Percentiles rank a stretch among this genome's conserved stretches.
Conservation (phyloP, 371 early-diverging fungal species). For the Mucor lusitanicus region DNA sequence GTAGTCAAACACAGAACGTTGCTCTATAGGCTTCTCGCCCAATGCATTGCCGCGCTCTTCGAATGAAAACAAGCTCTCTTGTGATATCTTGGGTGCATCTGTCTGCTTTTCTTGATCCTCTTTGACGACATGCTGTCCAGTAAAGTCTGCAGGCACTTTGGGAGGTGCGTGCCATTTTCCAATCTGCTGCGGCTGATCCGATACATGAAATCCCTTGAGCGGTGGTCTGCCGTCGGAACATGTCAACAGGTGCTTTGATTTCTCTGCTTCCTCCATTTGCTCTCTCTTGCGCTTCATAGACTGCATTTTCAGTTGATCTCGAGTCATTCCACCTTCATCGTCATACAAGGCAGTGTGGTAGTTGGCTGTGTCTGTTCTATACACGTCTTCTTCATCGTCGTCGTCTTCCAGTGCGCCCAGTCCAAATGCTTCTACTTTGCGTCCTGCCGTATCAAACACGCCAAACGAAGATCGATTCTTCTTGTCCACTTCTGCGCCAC, state of each 20-base stretch:
- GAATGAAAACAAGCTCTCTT: slow-evolving; percentile 43
- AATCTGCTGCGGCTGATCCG: slow-evolving; percentile 30
- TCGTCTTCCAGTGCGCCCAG: slow-evolving; percentile 53
- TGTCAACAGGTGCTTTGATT: slow-evolving; percentile 3
- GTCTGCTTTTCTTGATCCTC: not conserved
- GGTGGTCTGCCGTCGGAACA: slow-evolving; percentile 64
- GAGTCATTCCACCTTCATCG: slow-evolving; percentile 28
- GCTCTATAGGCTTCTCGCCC: slow-evolving; percentile 74
- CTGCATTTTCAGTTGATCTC: slow-evolving; percentile 16
- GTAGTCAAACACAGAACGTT: slow-evolving; percentile 78
- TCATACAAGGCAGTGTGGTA: slow-evolving; percentile 45
- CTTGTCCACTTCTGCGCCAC: not conserved
- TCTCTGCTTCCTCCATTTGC: slow-evolving; percentile 1
- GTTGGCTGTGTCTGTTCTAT: slow-evolving; percentile 25
- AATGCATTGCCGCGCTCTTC: slow-evolving; percentile 69
- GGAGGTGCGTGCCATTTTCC: slow-evolving; percentile 66
- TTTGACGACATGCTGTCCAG: slow-evolving; percentile 39
- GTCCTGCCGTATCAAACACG: slow-evolving; percentile 10
- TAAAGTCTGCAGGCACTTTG: slow-evolving; percentile 56
- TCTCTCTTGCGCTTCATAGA: slow-evolving; percentile 13
- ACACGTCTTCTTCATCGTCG: slow-evolving; percentile 55
- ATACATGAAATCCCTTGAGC: slow-evolving; percentile 59
- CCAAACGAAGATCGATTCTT: slow-evolving; percentile 40
- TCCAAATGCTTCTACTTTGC: slow-evolving; percentile 31
- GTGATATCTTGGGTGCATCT: slow-evolving; percentile 4